Evolutionary conservation across 2,329 filamentous ascomycete species (phyloP).

Genomic region (Calonectria hawksworthii): DNA sequence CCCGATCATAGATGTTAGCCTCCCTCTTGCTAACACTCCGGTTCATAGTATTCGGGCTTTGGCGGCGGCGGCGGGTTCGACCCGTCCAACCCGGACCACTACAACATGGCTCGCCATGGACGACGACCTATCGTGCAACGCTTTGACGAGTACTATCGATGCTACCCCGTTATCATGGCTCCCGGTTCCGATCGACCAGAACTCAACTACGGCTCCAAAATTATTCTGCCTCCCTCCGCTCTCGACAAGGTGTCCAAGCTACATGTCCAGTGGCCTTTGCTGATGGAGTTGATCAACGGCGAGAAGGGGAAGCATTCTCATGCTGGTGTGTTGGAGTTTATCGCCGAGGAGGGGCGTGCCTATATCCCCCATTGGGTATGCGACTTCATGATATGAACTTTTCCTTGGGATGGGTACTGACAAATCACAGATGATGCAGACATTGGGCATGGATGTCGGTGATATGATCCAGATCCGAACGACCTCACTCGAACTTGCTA

Average conservation of each 20-base stretch:
- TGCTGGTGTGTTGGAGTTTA: constrained; percentile 96
- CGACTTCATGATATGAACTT: constrained; percentile 23
- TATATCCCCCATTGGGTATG: constrained; percentile 95
- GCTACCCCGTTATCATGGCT: constrained; percentile 95
- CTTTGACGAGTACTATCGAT: constrained; percentile 99
- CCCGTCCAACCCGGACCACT: constrained; percentile 63
- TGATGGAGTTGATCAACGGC: constrained; percentile 96
- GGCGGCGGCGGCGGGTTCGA: constrained; percentile 61
- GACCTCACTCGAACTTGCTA: constrained; percentile 90
- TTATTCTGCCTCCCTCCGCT: constrained; percentile 95
- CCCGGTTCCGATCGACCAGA: constrained; percentile 89
- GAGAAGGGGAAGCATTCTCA: constrained; percentile 85
- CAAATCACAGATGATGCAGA: constrained; percentile 86
- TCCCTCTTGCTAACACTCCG: background rate
- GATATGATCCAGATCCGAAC: constrained; percentile 96
- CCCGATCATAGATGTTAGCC: background rate
- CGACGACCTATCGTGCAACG: constrained; percentile 73
- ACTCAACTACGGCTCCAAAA: constrained; percentile 97
- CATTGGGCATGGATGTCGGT: constrained; percentile 87
- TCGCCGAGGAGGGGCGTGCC: constrained; percentile 95
- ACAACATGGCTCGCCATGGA: constrained; percentile 61
- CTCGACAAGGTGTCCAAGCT: constrained; percentile 96
- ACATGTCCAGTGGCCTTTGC: constrained; percentile 96
- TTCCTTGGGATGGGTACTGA: constrained; percentile 31
- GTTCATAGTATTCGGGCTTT: constrained; percentile 52